These are phyloP conservation scores for Cercospora berteroae DNA, from an alignment of 2,329 filamentous ascomycete species.

Conservation along the genomic window DNA sequence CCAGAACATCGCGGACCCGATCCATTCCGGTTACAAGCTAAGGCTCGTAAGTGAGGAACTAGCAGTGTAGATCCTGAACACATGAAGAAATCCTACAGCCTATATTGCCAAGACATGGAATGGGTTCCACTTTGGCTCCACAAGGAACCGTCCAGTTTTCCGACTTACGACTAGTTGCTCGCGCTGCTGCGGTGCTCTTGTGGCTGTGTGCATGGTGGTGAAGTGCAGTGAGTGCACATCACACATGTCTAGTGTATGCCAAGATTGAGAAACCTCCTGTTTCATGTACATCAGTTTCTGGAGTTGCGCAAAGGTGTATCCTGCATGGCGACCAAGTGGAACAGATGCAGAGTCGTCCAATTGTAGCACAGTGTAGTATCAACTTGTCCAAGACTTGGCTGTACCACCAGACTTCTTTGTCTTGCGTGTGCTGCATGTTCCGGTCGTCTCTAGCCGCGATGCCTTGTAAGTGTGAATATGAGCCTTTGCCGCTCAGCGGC, in stretches of 20 bases:
- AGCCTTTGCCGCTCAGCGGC: not conserved
- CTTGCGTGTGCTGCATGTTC: not conserved
- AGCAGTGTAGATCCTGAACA: not conserved
- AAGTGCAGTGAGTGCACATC: not conserved
- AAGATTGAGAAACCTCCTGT: not conserved
- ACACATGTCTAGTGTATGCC: not conserved
- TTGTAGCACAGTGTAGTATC: not conserved
- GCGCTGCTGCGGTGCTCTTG: not conserved
- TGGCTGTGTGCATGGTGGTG: not conserved
- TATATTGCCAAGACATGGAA: slow-evolving; percentile 3
- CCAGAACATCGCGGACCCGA: not conserved
- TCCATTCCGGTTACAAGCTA: not conserved
- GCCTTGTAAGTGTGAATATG: not conserved
- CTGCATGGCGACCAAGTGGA: not conserved
- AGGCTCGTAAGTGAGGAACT: not conserved
- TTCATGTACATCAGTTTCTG: not conserved
- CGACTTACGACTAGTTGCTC: not conserved
- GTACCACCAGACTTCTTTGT: not conserved
- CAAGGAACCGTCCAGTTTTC: not conserved
- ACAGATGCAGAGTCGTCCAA: not conserved
- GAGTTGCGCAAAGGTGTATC: not conserved
- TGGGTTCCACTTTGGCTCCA: not conserved
- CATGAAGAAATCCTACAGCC: not conserved
- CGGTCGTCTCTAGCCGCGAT: not conserved
- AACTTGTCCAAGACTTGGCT: not conserved